phyloP scores from a whole-genome alignment of 2,329 filamentous ascomycete genomes.

The Sporothrix phasma region DNA sequence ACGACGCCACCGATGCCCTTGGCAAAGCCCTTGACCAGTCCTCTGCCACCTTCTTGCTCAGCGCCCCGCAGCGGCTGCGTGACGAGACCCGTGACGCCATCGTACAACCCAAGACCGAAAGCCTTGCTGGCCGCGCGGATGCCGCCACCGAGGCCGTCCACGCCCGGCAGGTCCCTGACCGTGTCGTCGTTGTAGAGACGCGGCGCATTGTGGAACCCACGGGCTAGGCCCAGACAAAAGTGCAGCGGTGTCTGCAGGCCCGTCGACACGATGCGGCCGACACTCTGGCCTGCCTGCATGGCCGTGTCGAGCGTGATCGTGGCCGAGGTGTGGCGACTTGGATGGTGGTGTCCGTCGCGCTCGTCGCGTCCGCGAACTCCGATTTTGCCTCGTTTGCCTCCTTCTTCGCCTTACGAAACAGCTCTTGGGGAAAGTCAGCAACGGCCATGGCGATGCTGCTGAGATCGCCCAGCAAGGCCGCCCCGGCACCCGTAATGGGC shows the following conservation, averaged over 20 bases:
- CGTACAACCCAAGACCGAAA: conserved; percentile 66
- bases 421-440: conserved; percentile 56
- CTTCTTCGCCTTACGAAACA: conserved; percentile 29
- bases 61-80: conserved; percentile 59
- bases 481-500: conserved; percentile 66
- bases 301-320: conserved; percentile 11
- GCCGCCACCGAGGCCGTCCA: conserved; percentile 67
- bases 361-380: too few relatives aligned
- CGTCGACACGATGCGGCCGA: conserved; percentile 63
- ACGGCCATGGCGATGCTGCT: conserved; percentile 73
- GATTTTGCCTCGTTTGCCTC: conserved; percentile 20
- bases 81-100: conserved; percentile 68
- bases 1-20: conserved; percentile 74
- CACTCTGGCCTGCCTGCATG: conserved; percentile 26
- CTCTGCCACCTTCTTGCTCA: conserved; percentile 33
- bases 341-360: neutral
- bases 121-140: conserved; percentile 69
- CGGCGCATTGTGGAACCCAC: conserved; percentile 82
- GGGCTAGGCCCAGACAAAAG: conserved; percentile 70
- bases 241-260: conserved; percentile 75
- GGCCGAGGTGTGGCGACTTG: neutral
- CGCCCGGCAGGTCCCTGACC: conserved; percentile 42
- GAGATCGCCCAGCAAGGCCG: conserved; percentile 73
- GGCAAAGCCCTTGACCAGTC: conserved; percentile 66
- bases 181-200: conserved; percentile 77